Percentiles rank a stretch among this genome's conserved stretches.
Evolutionary conservation across 2,329 filamentous ascomycete genomes (phyloP).

Genomic region (Conoideocrella luteorostrata): DNA sequence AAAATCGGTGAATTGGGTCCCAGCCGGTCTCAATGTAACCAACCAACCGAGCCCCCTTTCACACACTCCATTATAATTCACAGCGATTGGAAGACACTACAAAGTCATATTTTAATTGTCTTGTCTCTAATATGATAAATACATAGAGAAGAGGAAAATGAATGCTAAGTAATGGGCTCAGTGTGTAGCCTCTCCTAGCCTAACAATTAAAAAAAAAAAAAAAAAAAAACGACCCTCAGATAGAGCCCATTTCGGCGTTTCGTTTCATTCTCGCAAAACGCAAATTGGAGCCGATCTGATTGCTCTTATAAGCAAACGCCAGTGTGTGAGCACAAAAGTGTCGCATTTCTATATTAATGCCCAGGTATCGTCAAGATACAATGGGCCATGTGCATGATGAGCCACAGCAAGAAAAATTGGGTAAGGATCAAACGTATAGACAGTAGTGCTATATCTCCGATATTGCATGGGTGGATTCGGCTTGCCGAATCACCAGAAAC

Average conservation of each 20-base stretch:
- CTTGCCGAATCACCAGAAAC: neutral
- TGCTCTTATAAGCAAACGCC: too few relatives aligned
- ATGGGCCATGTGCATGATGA: neutral
- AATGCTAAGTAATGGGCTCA: neutral
- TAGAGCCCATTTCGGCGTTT: too few relatives aligned
- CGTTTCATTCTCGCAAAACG: too few relatives aligned
- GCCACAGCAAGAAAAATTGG: neutral
- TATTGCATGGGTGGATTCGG: neutral
- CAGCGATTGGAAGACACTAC: neutral
- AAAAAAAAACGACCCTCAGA: too few relatives aligned
- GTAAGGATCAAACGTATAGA: neutral
- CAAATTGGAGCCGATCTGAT: too few relatives aligned
- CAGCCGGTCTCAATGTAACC: too few relatives aligned
- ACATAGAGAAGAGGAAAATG: too few relatives aligned
- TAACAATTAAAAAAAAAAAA: too few relatives aligned
- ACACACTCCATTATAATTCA: too few relatives aligned
- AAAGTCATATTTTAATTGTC: neutral
- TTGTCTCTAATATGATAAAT: neutral
- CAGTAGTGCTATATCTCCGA: neutral
- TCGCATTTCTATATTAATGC: neutral
- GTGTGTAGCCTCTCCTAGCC: neutral
- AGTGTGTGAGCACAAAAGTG: neutral
- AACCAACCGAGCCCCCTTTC: too few relatives aligned
- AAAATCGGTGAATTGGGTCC: too few relatives aligned
- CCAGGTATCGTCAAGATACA: conserved; percentile 1